phyloP scores from a whole-genome alignment of 345 rosid genomes.

The Draba incana region DNA sequence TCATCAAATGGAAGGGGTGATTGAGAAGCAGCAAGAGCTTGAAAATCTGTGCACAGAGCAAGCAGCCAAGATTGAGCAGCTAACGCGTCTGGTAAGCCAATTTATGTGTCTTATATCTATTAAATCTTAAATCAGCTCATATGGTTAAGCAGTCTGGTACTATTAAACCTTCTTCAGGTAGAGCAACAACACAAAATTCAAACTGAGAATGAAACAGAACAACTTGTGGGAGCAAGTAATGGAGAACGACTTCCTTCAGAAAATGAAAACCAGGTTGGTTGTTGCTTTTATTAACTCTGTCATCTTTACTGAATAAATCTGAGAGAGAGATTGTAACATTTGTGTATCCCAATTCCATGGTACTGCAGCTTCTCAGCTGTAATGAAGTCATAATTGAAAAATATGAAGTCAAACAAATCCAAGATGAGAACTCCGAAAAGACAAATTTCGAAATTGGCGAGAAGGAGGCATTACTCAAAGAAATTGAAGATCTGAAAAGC shows the following conservation, averaged over 20 bases:
- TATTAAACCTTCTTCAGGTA: constrained; percentile 49
- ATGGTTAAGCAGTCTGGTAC: constrained; percentile 26
- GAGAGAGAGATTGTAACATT: constrained; percentile 14
- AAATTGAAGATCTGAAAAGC: constrained; percentile 67
- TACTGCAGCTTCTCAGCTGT: constrained; percentile 36
- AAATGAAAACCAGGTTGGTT: constrained; percentile 47
- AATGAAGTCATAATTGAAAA: constrained; percentile 41
- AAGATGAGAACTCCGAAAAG: constrained; percentile 46
- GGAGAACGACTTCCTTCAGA: constrained; percentile 30
- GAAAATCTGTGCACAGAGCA: constrained; percentile 72
- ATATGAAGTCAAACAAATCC: constrained; percentile 58
- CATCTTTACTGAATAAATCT: constrained; percentile 16
- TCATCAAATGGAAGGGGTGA: constrained; percentile 43
- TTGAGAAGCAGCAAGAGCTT: constrained; percentile 60
- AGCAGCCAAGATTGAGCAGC: constrained; percentile 76
- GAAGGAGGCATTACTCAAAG: constrained; percentile 82
- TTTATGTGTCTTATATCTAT: constrained; percentile 13
- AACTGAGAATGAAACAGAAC: constrained; percentile 45
- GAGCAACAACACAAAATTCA: constrained; percentile 56
- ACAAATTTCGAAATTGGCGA: constrained; percentile 51
- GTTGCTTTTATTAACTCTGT: constrained; percentile 7
- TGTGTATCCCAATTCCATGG: constrained; percentile 15
- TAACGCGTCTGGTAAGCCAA: constrained; percentile 56
- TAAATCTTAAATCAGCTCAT: constrained; percentile 18
- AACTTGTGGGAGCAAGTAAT: constrained; percentile 38